Evolutionary conservation across 805 yeast genomes (phyloP), one percentile per base, ranked within the genome.

Genomic region (Citeromyces matritensis): DNA sequence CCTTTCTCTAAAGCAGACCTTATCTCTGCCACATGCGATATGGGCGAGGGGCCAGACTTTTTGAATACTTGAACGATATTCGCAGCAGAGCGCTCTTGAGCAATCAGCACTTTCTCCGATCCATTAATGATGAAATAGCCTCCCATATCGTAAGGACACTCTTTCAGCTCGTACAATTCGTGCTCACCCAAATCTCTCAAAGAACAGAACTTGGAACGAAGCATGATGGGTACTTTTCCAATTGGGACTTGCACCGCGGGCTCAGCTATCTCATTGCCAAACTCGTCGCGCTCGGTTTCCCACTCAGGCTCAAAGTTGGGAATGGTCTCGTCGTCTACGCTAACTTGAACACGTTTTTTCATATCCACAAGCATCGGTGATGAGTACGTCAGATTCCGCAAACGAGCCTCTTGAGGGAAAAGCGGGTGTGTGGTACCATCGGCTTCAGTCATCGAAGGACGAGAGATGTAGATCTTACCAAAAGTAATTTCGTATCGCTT

Each of bases 81-180:
- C 30, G 98, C 99, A 9, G 99, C 97, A 37, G 91, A 76, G 55
- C 99, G 74, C 58, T 91, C 99, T 60, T 91, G 99, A 23, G 99
- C 99, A 62, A 91, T 91, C 48, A 91, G 65, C 35, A 91, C 99
- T 55, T 91, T 91, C 55, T 91, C 99, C 13, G 96, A 84, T 46
- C 99, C 99, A 60, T 91, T 91, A 50, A 91, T 91, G 44, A 91
- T 86, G 52, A 91, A 91, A 57, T 91, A 91, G 39, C 99, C 99
- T 56, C 99, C 99, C 93, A 91, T 94, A 66, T 91, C 99, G 57
- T 83, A 91, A 23, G 98, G 98, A 60, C 99, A 91, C 59, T 91
- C 99, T 57, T 91, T 86, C 50, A 91, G 70, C 45, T 85, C 94
- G 58, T 86, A 91, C 47, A 86, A 71, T 57, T 91, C 98, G 43